phyloP scores from a whole-genome alignment of 2,329 filamentous ascomycete species.

The Penicillium decumbens region DNA sequence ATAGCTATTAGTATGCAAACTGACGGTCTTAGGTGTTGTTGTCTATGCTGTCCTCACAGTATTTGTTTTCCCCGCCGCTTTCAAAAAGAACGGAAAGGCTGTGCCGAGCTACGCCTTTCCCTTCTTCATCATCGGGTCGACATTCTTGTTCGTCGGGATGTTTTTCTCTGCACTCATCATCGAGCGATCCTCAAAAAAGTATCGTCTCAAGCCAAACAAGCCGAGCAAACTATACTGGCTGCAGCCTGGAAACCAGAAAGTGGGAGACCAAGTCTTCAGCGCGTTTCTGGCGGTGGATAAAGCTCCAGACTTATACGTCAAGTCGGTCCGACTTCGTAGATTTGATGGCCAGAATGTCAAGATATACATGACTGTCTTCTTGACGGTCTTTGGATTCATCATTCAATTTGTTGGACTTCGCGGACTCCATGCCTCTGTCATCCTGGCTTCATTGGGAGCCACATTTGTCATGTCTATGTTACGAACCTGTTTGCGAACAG shows the following conservation, averaged over 20 bases:
- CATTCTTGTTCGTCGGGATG: slow-evolving; percentile 33
- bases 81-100: slow-evolving; percentile 23
- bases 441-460: slow-evolving; percentile 33
- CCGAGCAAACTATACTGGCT: slow-evolving; percentile 37
- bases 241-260: slow-evolving; percentile 35
- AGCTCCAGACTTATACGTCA: slow-evolving; percentile 24
- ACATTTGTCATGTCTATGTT: slow-evolving; percentile 37
- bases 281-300: slow-evolving; percentile 33
- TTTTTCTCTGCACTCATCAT: slow-evolving; percentile 34
- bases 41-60: slow-evolving; percentile 31
- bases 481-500: slow-evolving; percentile 32
- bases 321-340: slow-evolving; percentile 22
- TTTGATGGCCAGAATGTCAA: slow-evolving; percentile 13
- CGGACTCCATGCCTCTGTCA: slow-evolving; percentile 37
- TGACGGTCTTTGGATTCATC: slow-evolving; percentile 34
- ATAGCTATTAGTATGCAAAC: not conserved
- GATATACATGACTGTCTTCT: slow-evolving; percentile 21
- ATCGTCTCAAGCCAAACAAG: slow-evolving; percentile 21
- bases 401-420: slow-evolving; percentile 40
- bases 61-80: slow-evolving; percentile 23
- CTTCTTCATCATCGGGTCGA: slow-evolving; percentile 31
- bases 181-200: slow-evolving; percentile 30
- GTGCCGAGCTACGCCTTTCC: slow-evolving; percentile 33
- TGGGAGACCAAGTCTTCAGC: slow-evolving; percentile 39
- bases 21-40: slow-evolving; percentile 20